phyloP scores from a whole-genome alignment of 1,284 basidiomycete genomes.

The Fistulina hepatica region DNA sequence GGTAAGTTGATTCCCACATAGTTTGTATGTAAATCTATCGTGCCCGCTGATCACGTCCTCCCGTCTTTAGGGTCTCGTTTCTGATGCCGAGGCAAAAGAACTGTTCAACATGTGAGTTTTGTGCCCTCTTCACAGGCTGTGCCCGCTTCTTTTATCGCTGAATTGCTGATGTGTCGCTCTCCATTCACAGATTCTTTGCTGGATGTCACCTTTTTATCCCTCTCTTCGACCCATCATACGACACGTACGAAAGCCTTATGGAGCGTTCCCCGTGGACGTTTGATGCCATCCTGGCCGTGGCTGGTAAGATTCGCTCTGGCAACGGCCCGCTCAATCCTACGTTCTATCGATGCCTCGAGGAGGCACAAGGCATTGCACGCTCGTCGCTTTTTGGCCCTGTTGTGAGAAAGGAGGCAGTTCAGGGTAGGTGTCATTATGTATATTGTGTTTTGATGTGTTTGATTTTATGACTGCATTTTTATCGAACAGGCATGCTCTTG shows the following conservation, averaged over 20 bases:
- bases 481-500: conserved; percentile 66
- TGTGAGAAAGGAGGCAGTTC: conserved; percentile 88
- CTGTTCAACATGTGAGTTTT: conserved; percentile 65
- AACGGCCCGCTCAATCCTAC: conserved; percentile 75
- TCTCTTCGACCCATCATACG: conserved; percentile 81
- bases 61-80: conserved; percentile 53
- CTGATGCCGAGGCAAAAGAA: conserved; percentile 68
- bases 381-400: conserved; percentile 88
- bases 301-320: conserved; percentile 83
- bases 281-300: conserved; percentile 83
- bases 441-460: conserved; percentile 11
- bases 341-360: conserved; percentile 85
- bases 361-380: conserved; percentile 88
- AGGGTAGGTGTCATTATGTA: conserved; percentile 39
- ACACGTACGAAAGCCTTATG: conserved; percentile 82
- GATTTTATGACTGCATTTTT: conserved; percentile 6
- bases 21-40: no score
- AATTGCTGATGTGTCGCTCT: conserved; percentile 23
- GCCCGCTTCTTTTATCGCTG: conserved; percentile 18
- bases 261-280: conserved; percentile 91
- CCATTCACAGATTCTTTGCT: conserved; percentile 71
- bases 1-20: conserved; percentile 27
- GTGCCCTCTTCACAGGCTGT: conserved; percentile 16
- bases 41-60: conserved; percentile 5
- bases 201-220: conserved; percentile 94